A percentile compares a stretch with the other conserved stretches of the same genome.
These are phyloP conservation scores for Dillenia turbinata DNA, from an alignment of 164 flowering plant species.

Conservation along the genomic window DNA sequence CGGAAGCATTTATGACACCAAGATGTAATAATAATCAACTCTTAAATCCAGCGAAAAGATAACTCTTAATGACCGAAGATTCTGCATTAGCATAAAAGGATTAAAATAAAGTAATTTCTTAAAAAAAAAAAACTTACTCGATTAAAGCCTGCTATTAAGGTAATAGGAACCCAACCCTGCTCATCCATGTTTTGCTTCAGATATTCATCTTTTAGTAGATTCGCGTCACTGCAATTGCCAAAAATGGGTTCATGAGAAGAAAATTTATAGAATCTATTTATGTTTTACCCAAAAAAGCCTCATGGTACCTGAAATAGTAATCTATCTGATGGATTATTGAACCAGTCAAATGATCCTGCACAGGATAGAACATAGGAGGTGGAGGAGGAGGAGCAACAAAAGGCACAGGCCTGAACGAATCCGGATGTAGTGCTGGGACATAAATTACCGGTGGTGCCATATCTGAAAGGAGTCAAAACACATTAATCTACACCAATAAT, in stretches of 20 bases:
- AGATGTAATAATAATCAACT: no score
- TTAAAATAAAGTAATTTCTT: no score
- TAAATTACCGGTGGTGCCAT: slow-evolving; percentile 33
- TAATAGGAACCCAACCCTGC: slow-evolving; percentile 71
- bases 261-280: background rate
- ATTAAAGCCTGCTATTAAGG: slow-evolving; percentile 51
- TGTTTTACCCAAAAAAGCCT: background rate
- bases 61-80: no score
- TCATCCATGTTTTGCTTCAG: slow-evolving; percentile 66
- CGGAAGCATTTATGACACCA: no score
- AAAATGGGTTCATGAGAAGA: background rate
- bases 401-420: slow-evolving; percentile 36
- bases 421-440: slow-evolving; percentile 33
- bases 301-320: slow-evolving; percentile 76
- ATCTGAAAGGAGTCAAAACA: slow-evolving; percentile 18
- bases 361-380: slow-evolving; percentile 30
- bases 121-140: slow-evolving; percentile 42
- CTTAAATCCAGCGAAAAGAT: no score
- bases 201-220: slow-evolving; percentile 53
- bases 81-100: no score
- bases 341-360: slow-evolving; percentile 43
- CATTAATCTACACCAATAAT: background rate
- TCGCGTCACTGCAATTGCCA: slow-evolving; percentile 48
- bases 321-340: slow-evolving; percentile 63
- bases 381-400: slow-evolving; percentile 28